Base-by-base conservation (phyloP, 306 rosid species). In the Medicago ruthenica region DNA sequence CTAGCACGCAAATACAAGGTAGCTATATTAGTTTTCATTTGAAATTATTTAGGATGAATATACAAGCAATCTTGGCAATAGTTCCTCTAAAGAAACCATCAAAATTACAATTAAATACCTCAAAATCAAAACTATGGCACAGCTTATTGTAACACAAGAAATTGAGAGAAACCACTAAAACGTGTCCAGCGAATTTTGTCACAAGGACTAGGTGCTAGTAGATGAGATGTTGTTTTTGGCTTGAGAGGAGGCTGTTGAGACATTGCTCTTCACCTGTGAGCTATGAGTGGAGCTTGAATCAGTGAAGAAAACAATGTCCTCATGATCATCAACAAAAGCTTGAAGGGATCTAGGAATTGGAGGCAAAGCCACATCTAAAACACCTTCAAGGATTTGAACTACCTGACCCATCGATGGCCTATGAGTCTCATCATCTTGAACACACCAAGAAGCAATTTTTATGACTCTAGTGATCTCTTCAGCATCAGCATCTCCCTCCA, bases 371-470 rank as follows among this genome's bases (percentile, higher is more conserved):
- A 91, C 91, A 12, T 83, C 88, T 63, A 80, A 48, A 18, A 91
- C 76, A 8, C 87, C 89, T 17, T 93, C 97, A 5, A 93, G 92
- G 34, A 91, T 91, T 71, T 93, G 97, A 74, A 90, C 96, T 4
- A 93, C 87, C 42, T 88, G 93, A 61, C 93, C 86, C 98, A 89
- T 93, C 34, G 94, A 70, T 8, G 96, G 98, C 76, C 98, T 79
- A 1, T 83, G 81, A 77, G 41, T 41, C 62, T 93, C 97, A 21
- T 79, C 94, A 69, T 93, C 97, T 81, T 93, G 98, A 17, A 91
- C 78, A 69, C 97, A 91, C 98, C 98, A 93, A 9, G 92, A 88
- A 13, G 98, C 97, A 34, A 93, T 74, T 81, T 77, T 89, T 24
- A 91, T 81, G 39, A 87, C 27, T 82, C 83, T 57, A 15, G 45